Evolutionary conservation across 768 basidiomycete species (phyloP), one percentile per base, ranked within the genome.

Genomic region (Pholiota molesta): DNA sequence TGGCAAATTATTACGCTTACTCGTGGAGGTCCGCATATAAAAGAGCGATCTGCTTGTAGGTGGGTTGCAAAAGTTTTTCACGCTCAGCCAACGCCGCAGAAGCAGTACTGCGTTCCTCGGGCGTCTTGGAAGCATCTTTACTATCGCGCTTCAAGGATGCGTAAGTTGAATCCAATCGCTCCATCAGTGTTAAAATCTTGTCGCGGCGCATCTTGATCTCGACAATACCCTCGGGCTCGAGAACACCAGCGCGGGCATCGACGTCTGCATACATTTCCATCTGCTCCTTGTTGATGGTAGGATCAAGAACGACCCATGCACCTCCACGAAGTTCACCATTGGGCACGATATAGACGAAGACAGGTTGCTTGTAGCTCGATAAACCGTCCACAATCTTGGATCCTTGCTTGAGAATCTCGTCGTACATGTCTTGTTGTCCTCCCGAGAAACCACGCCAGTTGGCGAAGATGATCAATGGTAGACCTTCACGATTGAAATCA

Each of bases 361-460:
- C 91, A 19, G 97, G 97, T 69, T 97, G 94, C 76, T 94, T 98
- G 84, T 97, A 99, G 72, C 86, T 90, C 57, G 95, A 96, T 42
- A 99, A 84, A 51, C 97, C 97, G 73, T 99, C 97, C 74, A 99
- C 97, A 66, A 99, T 99, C 79, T 97, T 98, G 17, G 96, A 92
- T 44, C 96, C 96, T 74, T 98, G 94, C 78, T 98, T 98, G 70
- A 98, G 81, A 60, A 98, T 86, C 74, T 97, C 96, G 76, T 98
- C 95, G 70, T 95, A 97, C 95, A 98, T 98, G 75, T 98, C 96
- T 76, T 97, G 96, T 76, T 98, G 96, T 65, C 97, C 97, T 65
- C 97, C 97, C 21, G 97, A 99, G 88, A 99, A 99, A 26, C 97
- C 97, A 81, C 97, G 92, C 95, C 97, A 99, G 81, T 99, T 99